A percentile compares a stretch with the other conserved stretches of the same genome.
Evolutionary conservation across 73 alveolate genomes (phyloP).

Genomic region (Uronychia setigera): DNA sequence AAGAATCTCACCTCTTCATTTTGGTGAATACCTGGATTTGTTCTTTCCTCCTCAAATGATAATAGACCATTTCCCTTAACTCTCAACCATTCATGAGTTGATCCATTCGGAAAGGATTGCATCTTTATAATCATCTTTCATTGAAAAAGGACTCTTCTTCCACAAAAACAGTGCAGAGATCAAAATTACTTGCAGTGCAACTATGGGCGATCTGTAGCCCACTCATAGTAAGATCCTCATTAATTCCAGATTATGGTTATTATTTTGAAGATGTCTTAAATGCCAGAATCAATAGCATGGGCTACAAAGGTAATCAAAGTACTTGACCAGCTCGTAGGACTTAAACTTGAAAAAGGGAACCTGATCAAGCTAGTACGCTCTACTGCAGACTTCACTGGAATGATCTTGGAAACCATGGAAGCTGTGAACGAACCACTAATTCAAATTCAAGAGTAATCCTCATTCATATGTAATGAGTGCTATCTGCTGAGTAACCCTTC

Average conservation of each 20-base stretch:
- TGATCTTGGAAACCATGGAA: background rate
- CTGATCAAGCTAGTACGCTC: background rate
- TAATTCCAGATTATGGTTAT: background rate
- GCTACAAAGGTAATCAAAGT: conserved; percentile 1
- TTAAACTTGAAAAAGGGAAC: background rate
- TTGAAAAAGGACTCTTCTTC: background rate
- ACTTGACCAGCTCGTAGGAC: background rate
- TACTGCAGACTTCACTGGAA: background rate
- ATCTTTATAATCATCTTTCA: background rate
- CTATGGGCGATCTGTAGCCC: background rate
- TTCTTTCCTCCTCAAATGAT: background rate
- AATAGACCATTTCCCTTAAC: background rate
- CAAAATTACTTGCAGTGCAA: background rate
- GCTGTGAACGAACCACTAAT: background rate
- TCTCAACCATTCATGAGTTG: background rate
- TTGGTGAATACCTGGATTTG: background rate
- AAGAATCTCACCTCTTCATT: background rate
- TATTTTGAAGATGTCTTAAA: background rate
- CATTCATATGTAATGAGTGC: background rate
- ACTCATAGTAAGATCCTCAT: background rate
- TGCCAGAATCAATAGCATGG: background rate
- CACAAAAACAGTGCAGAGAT: background rate
- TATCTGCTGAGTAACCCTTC: background rate
- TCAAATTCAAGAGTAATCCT: background rate
- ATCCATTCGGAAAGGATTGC: background rate